Percentiles rank a stretch among this genome's conserved stretches.
Evolutionary conservation across 2,329 filamentous ascomycete species (phyloP).

Genomic region (Exophiala sp.): DNA sequence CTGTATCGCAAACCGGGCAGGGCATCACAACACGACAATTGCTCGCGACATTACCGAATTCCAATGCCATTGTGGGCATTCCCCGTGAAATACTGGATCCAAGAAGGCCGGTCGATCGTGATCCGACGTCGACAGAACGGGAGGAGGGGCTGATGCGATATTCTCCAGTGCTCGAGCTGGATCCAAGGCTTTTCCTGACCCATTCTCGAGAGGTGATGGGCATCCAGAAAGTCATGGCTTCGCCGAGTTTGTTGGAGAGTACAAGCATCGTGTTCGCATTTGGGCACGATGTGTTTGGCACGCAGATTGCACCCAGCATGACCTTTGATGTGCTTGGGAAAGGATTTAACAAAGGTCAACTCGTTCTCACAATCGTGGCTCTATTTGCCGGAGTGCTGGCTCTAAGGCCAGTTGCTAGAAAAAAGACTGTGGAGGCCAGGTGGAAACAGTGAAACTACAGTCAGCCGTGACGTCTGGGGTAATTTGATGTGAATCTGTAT

Average conservation of each 20-base stretch:
- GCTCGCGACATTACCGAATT: constrained; percentile 67
- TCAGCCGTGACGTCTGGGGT: background rate
- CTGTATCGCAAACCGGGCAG: constrained; percentile 83
- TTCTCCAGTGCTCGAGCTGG: constrained; percentile 69
- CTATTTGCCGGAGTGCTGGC: constrained; percentile 69
- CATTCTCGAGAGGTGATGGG: constrained; percentile 78
- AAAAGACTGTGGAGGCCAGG: constrained; percentile 26
- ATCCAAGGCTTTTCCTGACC: constrained; percentile 71
- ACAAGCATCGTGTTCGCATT: constrained; percentile 85
- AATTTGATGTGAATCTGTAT: background rate
- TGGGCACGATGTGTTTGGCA: constrained; percentile 79
- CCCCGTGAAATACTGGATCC: constrained; percentile 76
- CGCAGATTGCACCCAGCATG: constrained; percentile 76
- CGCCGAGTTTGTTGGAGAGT: constrained; percentile 78
- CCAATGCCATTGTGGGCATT: constrained; percentile 70
- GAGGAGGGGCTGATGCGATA: constrained; percentile 82
- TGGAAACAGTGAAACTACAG: constrained; percentile 22
- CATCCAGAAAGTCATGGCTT: constrained; percentile 64
- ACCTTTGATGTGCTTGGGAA: constrained; percentile 89
- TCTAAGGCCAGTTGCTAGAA: constrained; percentile 75
- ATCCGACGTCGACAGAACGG: constrained; percentile 69
- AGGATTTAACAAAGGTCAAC: constrained; percentile 83
- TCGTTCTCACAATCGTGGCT: constrained; percentile 76
- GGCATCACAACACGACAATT: constrained; percentile 82
- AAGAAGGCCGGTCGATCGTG: constrained; percentile 75